A percentile compares a stretch with the other conserved stretches of the same genome.
phyloP scores from a whole-genome alignment of 1,139 yeast genomes.

The Blastobotrys serpentis region DNA sequence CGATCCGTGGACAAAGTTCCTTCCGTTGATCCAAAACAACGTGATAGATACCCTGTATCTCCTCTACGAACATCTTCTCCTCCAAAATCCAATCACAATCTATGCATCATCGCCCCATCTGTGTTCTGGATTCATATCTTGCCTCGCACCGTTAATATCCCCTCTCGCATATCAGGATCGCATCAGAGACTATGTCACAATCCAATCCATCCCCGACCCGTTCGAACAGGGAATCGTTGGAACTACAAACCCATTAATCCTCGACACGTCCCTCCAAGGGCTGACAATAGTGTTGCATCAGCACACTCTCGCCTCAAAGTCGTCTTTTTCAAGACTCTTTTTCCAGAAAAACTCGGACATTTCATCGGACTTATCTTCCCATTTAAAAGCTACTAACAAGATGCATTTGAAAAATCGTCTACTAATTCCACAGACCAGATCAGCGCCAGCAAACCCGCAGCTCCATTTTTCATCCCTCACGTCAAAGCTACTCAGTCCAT shows the following conservation, averaged over 20 bases:
- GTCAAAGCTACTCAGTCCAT: conserved; percentile 28
- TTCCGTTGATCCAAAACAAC: conserved; percentile 4
- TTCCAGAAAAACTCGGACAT: conserved; percentile 13
- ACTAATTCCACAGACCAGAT: conserved; percentile 26
- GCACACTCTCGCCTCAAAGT: conserved; percentile 9
- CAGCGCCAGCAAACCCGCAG: conserved; percentile 20
- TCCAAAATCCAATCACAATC: conserved; percentile 29
- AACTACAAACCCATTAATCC: conserved; percentile 31
- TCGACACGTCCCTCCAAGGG: conserved; percentile 17
- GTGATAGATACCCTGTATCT: conserved; percentile 30
- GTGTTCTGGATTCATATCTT: conserved; percentile 31
- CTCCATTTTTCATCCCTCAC: conserved; percentile 32
- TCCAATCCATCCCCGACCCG: conserved; percentile 25
- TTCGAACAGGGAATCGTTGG: conserved; percentile 29
- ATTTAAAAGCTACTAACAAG: conserved; percentile 16
- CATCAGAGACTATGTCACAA: conserved; percentile 33
- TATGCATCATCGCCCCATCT: conserved; percentile 30
- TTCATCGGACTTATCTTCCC: conserved; percentile 11
- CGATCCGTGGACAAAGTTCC: conserved; percentile 8
- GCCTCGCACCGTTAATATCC: conserved; percentile 28
- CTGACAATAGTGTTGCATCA: conserved; percentile 16
- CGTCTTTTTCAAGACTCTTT: conserved; percentile 4
- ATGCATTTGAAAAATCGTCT: conserved; percentile 19
- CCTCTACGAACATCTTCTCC: conserved; percentile 31
- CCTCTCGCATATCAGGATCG: conserved; percentile 28